Evolutionary conservation across 805 yeast genomes (phyloP).

Genomic region (Nakazawaea wickerhamii): DNA sequence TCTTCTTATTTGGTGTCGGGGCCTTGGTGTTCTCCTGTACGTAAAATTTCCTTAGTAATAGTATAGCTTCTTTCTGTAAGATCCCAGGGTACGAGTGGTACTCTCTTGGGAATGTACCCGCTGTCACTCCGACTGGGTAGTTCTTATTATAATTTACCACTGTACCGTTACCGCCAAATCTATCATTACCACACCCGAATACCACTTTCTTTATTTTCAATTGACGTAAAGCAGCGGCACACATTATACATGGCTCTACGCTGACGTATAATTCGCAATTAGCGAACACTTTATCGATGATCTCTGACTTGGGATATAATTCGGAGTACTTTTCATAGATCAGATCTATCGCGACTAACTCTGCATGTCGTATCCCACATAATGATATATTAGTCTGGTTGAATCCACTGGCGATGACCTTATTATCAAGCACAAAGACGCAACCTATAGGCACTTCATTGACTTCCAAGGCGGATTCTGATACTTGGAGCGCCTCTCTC

Average conservation of each 20-base stretch:
- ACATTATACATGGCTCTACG: constrained; percentile 98
- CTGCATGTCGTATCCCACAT: constrained; percentile 91
- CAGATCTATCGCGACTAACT: constrained; percentile 69
- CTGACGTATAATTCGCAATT: constrained; percentile 80
- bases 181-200: constrained; percentile 90
- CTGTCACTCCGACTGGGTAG: constrained; percentile 39
- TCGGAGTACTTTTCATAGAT: constrained; percentile 33
- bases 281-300: constrained; percentile 34
- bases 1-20: constrained; percentile 73
- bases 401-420: constrained; percentile 69
- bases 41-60: constrained; percentile 77
- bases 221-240: constrained; percentile 88
- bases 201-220: constrained; percentile 66
- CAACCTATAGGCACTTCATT: constrained; percentile 87
- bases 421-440: constrained; percentile 49
- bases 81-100: constrained; percentile 74
- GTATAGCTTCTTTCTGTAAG: constrained; percentile 73
- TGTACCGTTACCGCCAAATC: constrained; percentile 96
- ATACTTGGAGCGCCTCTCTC: constrained; percentile 50
- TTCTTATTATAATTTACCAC: constrained; percentile 30
- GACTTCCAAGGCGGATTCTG: constrained; percentile 55
- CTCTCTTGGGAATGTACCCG: constrained; percentile 20
- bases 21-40: constrained; percentile 81
- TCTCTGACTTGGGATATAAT: constrained; percentile 11
- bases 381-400: constrained; percentile 82